These are phyloP conservation scores for Xylaria sp. DNA, from an alignment of 495 filamentous ascomycete genomes.

Conservation along the genomic window DNA sequence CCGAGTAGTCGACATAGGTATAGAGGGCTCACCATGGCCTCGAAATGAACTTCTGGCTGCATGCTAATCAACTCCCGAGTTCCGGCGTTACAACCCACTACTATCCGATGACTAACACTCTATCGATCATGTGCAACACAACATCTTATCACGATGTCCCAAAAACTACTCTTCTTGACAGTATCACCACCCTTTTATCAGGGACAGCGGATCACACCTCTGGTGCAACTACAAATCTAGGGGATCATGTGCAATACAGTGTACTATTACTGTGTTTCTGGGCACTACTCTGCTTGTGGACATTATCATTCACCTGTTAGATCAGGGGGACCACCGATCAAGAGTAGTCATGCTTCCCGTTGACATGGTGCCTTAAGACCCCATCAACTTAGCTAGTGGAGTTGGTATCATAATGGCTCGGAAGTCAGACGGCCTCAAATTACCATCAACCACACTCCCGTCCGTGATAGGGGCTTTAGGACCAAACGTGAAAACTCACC, in stretches of 20 bases:
- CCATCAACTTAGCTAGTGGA: background rate
- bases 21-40: background rate
- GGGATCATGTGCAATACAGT: constrained; percentile 4
- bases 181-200: background rate
- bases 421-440: background rate
- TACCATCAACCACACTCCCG: background rate
- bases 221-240: background rate
- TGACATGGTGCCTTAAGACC: background rate
- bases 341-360: background rate
- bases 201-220: background rate
- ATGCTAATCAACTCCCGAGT: background rate
- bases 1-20: background rate
- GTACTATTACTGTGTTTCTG: background rate
- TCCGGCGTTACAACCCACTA: background rate
- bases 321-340: background rate
- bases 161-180: background rate
- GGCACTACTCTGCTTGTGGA: background rate
- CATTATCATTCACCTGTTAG: background rate
- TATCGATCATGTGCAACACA: background rate
- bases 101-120: background rate
- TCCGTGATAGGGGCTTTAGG: background rate
- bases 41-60: background rate
- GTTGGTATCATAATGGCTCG: background rate
- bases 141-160: background rate
- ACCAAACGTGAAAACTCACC: background rate